Conservation (phyloP, 169 alveolate species). For the Plasmodium falciparum region DNA sequence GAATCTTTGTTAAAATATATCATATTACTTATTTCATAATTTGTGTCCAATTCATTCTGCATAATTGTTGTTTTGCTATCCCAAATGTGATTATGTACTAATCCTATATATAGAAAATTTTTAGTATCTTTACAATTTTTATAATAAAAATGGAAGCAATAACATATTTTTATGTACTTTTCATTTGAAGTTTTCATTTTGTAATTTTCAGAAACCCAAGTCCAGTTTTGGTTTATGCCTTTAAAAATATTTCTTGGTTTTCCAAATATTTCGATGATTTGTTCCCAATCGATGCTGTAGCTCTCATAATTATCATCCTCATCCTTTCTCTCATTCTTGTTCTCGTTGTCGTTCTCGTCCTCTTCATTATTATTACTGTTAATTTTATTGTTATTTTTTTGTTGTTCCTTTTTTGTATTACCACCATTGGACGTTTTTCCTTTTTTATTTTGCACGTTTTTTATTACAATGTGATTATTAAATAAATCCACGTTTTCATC, state of each 20-base stretch:
- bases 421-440: too few relatives aligned
- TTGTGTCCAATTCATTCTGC: neutral
- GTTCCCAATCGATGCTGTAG: conserved; percentile 26
- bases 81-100: conserved; percentile 31
- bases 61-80: neutral
- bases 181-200: conserved; percentile 23
- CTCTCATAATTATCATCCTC: too few relatives aligned
- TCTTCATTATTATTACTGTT: too few relatives aligned
- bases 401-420: neutral
- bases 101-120: conserved; percentile 39
- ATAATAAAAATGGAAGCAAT: conserved; percentile 42
- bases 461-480: conserved; percentile 19
- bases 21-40: conserved; percentile 30
- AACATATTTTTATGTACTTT: conserved; percentile 60
- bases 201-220: conserved; percentile 66
- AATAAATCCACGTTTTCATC: conserved; percentile 15
- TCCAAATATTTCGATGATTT: conserved; percentile 62
- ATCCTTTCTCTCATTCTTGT: too few relatives aligned
- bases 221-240: conserved; percentile 35
- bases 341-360: too few relatives aligned
- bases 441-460: neutral
- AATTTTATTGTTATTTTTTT: conserved; percentile 1
- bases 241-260: conserved; percentile 41
- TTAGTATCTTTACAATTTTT: conserved; percentile 31
- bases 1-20: conserved; percentile 26